Percentiles rank a stretch among this genome's conserved stretches.
Evolutionary conservation across 73 alveolate species (phyloP).

Genomic region (Uronychia setigera): DNA sequence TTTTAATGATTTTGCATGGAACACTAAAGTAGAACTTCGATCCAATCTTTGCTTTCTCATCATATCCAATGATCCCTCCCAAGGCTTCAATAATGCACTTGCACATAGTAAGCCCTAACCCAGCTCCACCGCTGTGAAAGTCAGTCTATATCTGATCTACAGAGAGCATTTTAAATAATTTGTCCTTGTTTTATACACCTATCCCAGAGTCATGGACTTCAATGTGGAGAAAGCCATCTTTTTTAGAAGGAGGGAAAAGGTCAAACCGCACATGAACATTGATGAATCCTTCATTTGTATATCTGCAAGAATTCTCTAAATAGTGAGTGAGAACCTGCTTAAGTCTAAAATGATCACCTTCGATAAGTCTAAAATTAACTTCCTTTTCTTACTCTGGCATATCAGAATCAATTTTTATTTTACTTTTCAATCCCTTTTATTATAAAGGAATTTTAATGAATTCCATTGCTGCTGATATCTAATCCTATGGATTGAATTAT

Average conservation of each 20-base stretch:
- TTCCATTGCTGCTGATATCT: background rate
- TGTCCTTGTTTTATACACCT: background rate
- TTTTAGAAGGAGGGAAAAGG: background rate
- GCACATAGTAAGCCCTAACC: too few relatives aligned
- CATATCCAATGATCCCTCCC: too few relatives aligned
- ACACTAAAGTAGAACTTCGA: too few relatives aligned
- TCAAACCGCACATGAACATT: background rate
- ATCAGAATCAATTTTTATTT: background rate
- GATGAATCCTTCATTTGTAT: background rate
- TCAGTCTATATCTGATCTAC: too few relatives aligned
- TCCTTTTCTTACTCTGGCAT: background rate
- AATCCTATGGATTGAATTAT: background rate
- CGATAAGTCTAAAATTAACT: background rate
- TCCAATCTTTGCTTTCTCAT: too few relatives aligned
- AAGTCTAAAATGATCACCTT: background rate
- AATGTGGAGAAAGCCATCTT: too few relatives aligned
- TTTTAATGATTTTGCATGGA: too few relatives aligned
- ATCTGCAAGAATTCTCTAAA: background rate
- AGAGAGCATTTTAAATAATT: too few relatives aligned
- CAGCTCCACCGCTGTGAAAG: too few relatives aligned
- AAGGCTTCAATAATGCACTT: too few relatives aligned
- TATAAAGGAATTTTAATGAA: background rate
- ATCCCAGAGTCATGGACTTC: background rate
- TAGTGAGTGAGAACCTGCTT: background rate
- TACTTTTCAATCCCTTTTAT: background rate